phyloP scores from a whole-genome alignment of 2,329 filamentous ascomycete species.

The Rugonectria rugulosa region DNA sequence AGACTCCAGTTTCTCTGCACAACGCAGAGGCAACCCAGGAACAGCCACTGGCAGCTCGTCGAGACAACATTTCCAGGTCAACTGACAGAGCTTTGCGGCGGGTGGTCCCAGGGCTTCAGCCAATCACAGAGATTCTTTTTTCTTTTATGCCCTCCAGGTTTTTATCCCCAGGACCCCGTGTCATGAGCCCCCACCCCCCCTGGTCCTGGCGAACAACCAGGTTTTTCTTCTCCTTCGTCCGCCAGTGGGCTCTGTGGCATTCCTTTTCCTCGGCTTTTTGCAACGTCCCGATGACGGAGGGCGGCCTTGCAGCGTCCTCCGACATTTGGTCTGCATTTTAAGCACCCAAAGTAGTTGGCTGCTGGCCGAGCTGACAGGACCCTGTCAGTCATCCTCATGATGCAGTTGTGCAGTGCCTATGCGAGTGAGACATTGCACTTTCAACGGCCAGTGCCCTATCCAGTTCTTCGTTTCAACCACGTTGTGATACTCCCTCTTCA shows the following conservation, averaged over 20 bases:
- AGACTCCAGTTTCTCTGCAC: too few relatives aligned
- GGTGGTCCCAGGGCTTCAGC: slow-evolving; percentile 10
- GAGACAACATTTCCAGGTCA: slow-evolving; percentile 9
- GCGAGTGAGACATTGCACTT: slow-evolving; percentile 4
- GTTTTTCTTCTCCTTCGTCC: slow-evolving; percentile 13
- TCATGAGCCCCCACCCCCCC: not conserved
- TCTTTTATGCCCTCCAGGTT: slow-evolving; percentile 13
- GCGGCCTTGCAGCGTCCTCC: not conserved
- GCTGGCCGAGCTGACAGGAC: not conserved
- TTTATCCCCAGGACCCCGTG: slow-evolving; percentile 6
- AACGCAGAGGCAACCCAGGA: too few relatives aligned
- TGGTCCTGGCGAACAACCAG: slow-evolving; percentile 19
- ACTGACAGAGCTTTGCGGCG: slow-evolving; percentile 21
- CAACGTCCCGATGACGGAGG: slow-evolving; percentile 27
- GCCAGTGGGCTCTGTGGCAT: not conserved
- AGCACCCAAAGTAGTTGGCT: not conserved
- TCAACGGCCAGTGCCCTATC: slow-evolving; percentile 5
- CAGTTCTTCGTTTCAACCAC: not conserved
- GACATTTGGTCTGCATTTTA: not conserved
- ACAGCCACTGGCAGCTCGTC: not conserved
- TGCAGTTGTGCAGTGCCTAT: not conserved
- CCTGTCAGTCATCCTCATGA: not conserved
- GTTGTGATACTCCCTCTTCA: not conserved
- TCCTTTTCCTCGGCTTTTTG: slow-evolving; percentile 12
- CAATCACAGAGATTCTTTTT: slow-evolving; percentile 15